Base-by-base conservation (phyloP, 768 basidiomycete species). In the Suillus luteus region DNA sequence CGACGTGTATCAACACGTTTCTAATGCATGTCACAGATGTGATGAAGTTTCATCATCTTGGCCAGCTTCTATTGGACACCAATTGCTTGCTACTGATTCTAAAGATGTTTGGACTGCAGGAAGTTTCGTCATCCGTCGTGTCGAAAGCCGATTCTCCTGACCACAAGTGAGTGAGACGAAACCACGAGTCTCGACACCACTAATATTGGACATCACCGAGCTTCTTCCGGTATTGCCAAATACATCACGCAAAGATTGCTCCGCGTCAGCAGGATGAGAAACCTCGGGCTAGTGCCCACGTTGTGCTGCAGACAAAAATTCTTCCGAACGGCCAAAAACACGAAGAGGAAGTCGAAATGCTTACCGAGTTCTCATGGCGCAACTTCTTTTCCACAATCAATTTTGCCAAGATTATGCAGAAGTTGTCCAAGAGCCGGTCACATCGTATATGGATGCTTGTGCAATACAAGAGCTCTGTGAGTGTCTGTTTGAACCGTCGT, bases 351-450 rank as follows among this genome's bases (percentile, higher is more conserved):
- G 79, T 98, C 27, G 96, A 98, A 70, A 82, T 97, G 75, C 82
- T 99, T 57, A 91, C 90, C 14, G 95, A 98, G 41, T 99, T 92
- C 75, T 96, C 95, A 4, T 98, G 96, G 95, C 80, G 97, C 57
- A 99, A 99, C 76, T 98, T 99, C 77, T 99, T 98, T 78, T 87
- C 93, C 35, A 89, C 91, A 24, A 96, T 99, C 77, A 99, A 98
- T 74, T 97, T 98, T 73, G 91, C 96, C 10, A 96, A 95, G 75
- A 92, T 99, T 66, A 91, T 99, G 88, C 96, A 99, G 74, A 98
- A 99, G 76, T 75, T 99, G 66, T 95, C 95, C 2, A 99, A 99
- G 76, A 90, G 91, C 67, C 88, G 95, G 43, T 93, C 93, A 2
- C 95, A 98, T 75, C 85, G 97, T 27, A 97, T 99, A 64, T 90